Evolutionary conservation across 768 basidiomycete species (phyloP).

Genomic region (Cytidiella melzeri): DNA sequence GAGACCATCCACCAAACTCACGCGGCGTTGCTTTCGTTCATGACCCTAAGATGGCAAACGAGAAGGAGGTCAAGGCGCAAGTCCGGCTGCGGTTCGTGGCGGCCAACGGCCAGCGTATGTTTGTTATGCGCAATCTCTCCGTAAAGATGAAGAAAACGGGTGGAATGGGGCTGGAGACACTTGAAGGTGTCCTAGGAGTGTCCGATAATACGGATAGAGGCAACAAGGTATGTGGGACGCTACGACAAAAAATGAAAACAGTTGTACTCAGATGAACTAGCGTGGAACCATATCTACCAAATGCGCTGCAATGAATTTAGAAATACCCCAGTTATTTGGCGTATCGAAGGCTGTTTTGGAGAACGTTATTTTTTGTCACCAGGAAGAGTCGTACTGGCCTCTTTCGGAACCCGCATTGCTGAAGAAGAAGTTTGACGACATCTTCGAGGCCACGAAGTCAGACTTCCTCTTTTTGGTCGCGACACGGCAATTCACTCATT

Average conservation of each 20-base stretch:
- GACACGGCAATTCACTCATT: not conserved
- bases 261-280: conserved; percentile 32
- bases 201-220: conserved; percentile 65
- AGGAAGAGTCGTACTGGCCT: conserved; percentile 99
- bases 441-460: conserved; percentile 95
- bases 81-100: conserved; percentile 92
- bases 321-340: conserved; percentile 89
- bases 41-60: conserved; percentile 99
- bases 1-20: conserved; percentile 95
- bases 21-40: conserved; percentile 98
- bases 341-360: conserved; percentile 98
- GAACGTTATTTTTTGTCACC: conserved; percentile 99
- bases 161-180: conserved; percentile 92
- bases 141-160: conserved; percentile 89
- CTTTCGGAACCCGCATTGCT: conserved; percentile 82
- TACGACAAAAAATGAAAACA: not conserved
- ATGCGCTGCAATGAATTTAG: conserved; percentile 93
- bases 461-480: conserved; percentile 15
- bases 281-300: conserved; percentile 91
- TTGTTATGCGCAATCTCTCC: conserved; percentile 83
- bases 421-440: conserved; percentile 99
- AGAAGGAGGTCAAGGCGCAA: conserved; percentile 98
- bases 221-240: conserved; percentile 53
- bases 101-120: conserved; percentile 85
- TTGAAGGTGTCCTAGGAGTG: conserved; percentile 83